Evolutionary conservation across 768 basidiomycete species (phyloP).

Genomic region (Piloderma croceum): DNA sequence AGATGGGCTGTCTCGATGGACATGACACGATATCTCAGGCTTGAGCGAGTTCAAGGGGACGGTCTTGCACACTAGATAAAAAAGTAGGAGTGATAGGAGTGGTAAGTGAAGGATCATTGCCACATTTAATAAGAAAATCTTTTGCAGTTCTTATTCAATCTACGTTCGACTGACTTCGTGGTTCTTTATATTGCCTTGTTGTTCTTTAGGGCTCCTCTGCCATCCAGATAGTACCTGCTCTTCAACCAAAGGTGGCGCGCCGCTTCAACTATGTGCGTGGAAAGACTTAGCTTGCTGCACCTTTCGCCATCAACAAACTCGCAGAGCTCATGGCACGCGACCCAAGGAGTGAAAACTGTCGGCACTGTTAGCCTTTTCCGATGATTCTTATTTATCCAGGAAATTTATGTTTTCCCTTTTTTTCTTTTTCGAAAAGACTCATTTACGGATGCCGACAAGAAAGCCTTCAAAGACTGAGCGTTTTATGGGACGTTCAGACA

Average conservation of each 20-base stretch:
- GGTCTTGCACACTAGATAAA: constrained; percentile 54
- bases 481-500: constrained; percentile 46
- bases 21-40: constrained; percentile 62
- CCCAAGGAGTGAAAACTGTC: too few species aligned
- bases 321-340: constrained; percentile 34
- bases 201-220: constrained; percentile 51
- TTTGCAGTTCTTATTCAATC: neutral
- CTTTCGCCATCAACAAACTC: constrained; percentile 39
- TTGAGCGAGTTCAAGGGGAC: constrained; percentile 51
- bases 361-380: too few species aligned
- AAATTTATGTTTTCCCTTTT: too few species aligned
- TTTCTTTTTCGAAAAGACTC: too few species aligned
- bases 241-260: constrained; percentile 47
- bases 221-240: constrained; percentile 52
- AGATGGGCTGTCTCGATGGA: constrained; percentile 51
- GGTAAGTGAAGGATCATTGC: too few species aligned
- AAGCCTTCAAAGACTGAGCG: constrained; percentile 41
- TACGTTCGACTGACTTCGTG: neutral
- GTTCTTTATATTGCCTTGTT: neutral
- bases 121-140: too few species aligned
- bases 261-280: constrained; percentile 54
- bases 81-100: constrained; percentile 54
- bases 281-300: constrained; percentile 50
- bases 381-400: too few species aligned
- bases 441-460: constrained; percentile 50